Base-by-base conservation (phyloP, 495 filamentous ascomycete genomes). In the Geoglossum glabrum region DNA sequence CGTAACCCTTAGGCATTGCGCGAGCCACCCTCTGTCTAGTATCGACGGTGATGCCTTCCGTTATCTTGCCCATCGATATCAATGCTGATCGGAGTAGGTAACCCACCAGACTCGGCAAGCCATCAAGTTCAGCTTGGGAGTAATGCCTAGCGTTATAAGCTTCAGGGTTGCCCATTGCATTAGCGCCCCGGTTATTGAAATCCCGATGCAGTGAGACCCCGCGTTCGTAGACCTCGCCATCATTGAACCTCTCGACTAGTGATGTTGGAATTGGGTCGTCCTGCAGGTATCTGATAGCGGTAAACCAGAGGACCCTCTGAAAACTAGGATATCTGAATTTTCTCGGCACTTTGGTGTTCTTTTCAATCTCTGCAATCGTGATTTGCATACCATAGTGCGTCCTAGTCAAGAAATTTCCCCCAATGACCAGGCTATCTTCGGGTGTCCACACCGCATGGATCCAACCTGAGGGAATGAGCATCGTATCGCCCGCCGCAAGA, bases 361-460 rank as follows among this genome's bases (percentile, higher is more conserved):
- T 86, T 64, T 87, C 84, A 55, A 87, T 80, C 55, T 83, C 80
- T 30, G 79, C 74, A 8, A 87, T 72, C 54, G 78, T 76, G 64
- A 87, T 79, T 66, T 87, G 84, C 74, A 84, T 87, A 23, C 73
- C 73, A 63, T 82, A 86, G 55, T 84, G 81, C 61, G 84, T 68
- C 33, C 79, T 69, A 1, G 84, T 87, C 31, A 87, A 70, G 61
- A 86, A 87, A 65, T 87, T 87, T 26, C 84, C 84, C 25, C 84
- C 84, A 57, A 87, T 85, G 19, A 87, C 84, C 49, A 87, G 64
- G 62, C 82, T 86, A 64, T 86, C 80, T 60, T 82, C 76, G 1
- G 84, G 84, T 17, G 84, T 87, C 81, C 85, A 87, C 7, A 87
- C 84, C 15, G 84, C 83, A 64, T 87, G 84, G 56, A 87, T 87